Conservation (phyloP, 2,329 filamentous ascomycete species). For the Moelleriella libera region DNA sequence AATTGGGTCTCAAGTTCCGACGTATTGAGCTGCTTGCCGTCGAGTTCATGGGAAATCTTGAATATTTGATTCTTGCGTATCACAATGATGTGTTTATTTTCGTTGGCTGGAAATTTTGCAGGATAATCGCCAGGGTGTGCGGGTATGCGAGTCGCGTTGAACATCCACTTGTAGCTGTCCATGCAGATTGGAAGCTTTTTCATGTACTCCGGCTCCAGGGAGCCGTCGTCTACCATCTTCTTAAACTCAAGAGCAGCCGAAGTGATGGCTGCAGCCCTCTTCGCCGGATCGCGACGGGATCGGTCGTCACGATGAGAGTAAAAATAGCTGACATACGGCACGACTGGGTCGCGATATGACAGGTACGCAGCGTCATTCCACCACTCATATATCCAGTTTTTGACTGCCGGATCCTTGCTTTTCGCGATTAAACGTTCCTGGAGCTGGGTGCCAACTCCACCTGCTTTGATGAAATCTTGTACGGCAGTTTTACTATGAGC, state of each 20-base stretch:
- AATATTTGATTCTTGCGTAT: conserved; percentile 96
- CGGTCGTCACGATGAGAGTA: conserved; percentile 96
- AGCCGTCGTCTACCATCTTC: conserved; percentile 69
- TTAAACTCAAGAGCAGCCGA: conserved; percentile 87
- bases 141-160: conserved; percentile 81
- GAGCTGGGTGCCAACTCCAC: conserved; percentile 65
- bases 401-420: conserved; percentile 63
- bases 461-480: conserved; percentile 76
- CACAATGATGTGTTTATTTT: conserved; percentile 78
- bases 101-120: conserved; percentile 59
- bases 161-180: conserved; percentile 99
- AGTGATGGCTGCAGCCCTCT: conserved; percentile 82
- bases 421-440: conserved; percentile 77
- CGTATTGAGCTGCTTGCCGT: conserved; percentile 75
- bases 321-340: conserved; percentile 98
- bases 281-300: conserved; percentile 71
- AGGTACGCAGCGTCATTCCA: conserved; percentile 96
- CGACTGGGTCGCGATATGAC: conserved; percentile 83
- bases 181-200: conserved; percentile 95
- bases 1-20: conserved; percentile 87
- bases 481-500: conserved; percentile 70
- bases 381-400: conserved; percentile 97
- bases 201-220: conserved; percentile 96
- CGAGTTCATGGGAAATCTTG: conserved; percentile 72
- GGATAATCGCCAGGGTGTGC: conserved; percentile 71